Percentiles rank a stretch among this genome's conserved stretches.
Evolutionary conservation across 2,329 filamentous ascomycete genomes (phyloP).

Genomic region (Trichoderma harzianum): DNA sequence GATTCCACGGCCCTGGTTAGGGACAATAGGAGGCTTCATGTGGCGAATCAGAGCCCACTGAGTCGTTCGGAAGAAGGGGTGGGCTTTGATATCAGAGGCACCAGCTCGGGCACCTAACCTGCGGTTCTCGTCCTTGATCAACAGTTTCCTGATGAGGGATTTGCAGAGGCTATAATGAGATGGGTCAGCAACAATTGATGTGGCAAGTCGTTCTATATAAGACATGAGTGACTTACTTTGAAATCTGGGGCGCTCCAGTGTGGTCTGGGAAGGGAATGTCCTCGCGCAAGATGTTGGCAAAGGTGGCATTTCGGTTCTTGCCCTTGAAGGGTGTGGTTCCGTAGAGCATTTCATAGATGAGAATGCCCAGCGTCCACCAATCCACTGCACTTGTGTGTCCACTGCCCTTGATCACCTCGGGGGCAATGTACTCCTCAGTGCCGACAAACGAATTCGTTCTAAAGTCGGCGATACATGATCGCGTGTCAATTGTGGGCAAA

Average conservation of each 20-base stretch:
- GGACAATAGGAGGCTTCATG: conserved; percentile 96
- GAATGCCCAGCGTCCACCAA: conserved; percentile 97
- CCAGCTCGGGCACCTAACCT: conserved; percentile 90
- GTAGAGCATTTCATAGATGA: conserved; percentile 99
- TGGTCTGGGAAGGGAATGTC: conserved; percentile 96
- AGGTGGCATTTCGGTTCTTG: conserved; percentile 97
- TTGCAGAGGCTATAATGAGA: conserved; percentile 75
- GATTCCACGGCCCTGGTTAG: conserved; percentile 81
- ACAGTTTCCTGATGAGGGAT: conserved; percentile 88
- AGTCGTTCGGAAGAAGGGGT: conserved; percentile 93
- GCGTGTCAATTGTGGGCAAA: conserved; percentile 94
- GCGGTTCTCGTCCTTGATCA: conserved; percentile 97
- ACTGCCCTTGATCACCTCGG: conserved; percentile 97
- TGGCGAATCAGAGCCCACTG: conserved; percentile 97
- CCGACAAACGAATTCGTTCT: conserved; percentile 97
- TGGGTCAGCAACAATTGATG: not conserved
- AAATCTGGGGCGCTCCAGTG: conserved; percentile 76
- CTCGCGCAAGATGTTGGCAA: conserved; percentile 93
- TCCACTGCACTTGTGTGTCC: conserved; percentile 98
- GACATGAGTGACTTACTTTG: conserved; percentile 65
- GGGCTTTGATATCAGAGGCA: conserved; percentile 92
- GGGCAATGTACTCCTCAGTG: conserved; percentile 97
- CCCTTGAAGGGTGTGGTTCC: conserved; percentile 99
- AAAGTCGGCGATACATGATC: conserved; percentile 97
- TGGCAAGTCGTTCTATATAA: not conserved